These are phyloP conservation scores for Mycosphaerelloides madeirae DNA, from an alignment of 2,329 filamentous ascomycete species.

Conservation along the genomic window DNA sequence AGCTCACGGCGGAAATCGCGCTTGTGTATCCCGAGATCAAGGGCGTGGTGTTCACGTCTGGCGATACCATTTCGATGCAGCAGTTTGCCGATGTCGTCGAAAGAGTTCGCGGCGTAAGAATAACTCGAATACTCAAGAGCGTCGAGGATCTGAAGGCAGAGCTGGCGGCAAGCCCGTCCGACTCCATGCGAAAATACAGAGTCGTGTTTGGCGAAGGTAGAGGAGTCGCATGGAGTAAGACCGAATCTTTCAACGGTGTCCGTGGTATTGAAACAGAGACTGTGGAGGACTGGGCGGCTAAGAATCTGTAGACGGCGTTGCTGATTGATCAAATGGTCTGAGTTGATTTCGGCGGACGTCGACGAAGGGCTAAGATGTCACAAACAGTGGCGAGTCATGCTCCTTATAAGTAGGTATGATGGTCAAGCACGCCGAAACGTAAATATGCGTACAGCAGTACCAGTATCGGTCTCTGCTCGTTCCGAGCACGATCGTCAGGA, in stretches of 20 bases:
- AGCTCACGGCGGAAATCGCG: conserved; percentile 54
- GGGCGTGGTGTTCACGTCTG: conserved; percentile 55
- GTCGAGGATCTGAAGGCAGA: conserved; percentile 43
- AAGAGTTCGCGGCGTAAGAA: conserved; percentile 36
- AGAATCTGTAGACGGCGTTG: conserved; percentile 7
- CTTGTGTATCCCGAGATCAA: conserved; percentile 36
- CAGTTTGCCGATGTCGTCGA: conserved; percentile 49
- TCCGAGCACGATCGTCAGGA: too few species aligned
- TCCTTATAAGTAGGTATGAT: too few species aligned
- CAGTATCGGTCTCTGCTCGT: too few species aligned
- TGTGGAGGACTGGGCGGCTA: conserved; percentile 38
- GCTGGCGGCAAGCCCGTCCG: conserved; percentile 44
- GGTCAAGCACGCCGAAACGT: too few species aligned
- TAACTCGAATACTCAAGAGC: conserved; percentile 51
- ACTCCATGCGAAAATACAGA: conserved; percentile 56
- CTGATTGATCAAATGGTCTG: too few species aligned
- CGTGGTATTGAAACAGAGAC: conserved; percentile 44
- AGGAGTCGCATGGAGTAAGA: conserved; percentile 56
- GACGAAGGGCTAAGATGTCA: too few species aligned
- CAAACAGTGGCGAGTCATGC: too few species aligned
- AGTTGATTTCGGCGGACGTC: too few species aligned
- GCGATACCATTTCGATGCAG: conserved; percentile 58
- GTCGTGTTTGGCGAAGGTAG: conserved; percentile 56
- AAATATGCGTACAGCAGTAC: too few species aligned
- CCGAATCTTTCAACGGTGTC: conserved; percentile 50